phyloP scores from a whole-genome alignment of 2,329 filamentous ascomycete species.

The Periconia digitata region DNA sequence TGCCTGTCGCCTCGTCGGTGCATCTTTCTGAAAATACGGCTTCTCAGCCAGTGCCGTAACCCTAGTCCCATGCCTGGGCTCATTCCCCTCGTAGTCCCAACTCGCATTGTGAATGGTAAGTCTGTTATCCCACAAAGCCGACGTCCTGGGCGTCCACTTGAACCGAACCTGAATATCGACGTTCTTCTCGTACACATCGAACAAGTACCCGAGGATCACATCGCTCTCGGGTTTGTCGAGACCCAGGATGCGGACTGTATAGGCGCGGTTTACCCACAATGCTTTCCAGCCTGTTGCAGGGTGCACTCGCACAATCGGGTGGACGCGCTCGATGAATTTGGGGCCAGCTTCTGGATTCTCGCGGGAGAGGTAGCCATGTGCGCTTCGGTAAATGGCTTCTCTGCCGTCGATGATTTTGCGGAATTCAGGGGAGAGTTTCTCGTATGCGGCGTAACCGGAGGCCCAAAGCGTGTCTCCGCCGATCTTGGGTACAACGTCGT shows the following conservation, averaged over 20 bases:
- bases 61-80: constrained; percentile 71
- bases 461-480: constrained; percentile 76
- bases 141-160: constrained; percentile 68
- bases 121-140: constrained; percentile 72
- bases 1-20: constrained; percentile 67
- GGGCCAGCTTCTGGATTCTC: constrained; percentile 63
- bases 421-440: constrained; percentile 71
- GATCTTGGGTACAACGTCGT: constrained; percentile 64
- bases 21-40: constrained; percentile 65
- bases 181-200: constrained; percentile 68
- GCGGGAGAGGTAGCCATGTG: constrained; percentile 68
- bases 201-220: constrained; percentile 66
- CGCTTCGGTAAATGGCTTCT: constrained; percentile 65
- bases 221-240: constrained; percentile 71
- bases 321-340: constrained; percentile 66
- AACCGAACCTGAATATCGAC: constrained; percentile 73
- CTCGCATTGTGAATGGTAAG: constrained; percentile 75
- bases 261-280: constrained; percentile 69
- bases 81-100: constrained; percentile 70
- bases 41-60: constrained; percentile 72
- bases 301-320: constrained; percentile 70
- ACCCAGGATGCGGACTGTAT: constrained; percentile 70
- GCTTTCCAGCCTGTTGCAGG: constrained; percentile 75
- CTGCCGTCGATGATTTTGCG: constrained; percentile 70
- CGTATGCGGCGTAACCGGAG: constrained; percentile 68